Conservation (phyloP, 2,329 filamentous ascomycete species). For the Mycosphaerella sp. region DNA sequence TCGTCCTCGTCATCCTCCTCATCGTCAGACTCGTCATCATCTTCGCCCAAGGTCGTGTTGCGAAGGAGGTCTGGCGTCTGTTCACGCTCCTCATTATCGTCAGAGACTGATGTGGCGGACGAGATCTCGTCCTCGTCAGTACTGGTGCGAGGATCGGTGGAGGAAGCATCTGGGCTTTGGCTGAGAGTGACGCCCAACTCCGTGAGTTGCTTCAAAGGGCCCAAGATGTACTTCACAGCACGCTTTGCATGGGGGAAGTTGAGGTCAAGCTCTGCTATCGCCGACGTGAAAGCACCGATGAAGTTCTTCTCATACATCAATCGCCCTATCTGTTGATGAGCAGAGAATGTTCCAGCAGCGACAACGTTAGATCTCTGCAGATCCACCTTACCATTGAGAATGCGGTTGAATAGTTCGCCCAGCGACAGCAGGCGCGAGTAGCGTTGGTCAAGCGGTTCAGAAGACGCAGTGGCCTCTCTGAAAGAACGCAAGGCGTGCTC, state of each 20-base stretch:
- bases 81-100: conserved; percentile 60
- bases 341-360: conserved; percentile 33
- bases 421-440: conserved; percentile 84
- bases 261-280: conserved; percentile 90
- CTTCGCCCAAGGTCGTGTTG: conserved; percentile 85
- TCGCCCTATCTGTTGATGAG: conserved; percentile 77
- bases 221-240: conserved; percentile 92
- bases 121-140: conserved; percentile 77
- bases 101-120: conserved; percentile 81
- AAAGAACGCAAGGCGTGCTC: conserved; percentile 90
- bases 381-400: conserved; percentile 75
- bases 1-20: conserved; percentile 61
- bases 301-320: conserved; percentile 99
- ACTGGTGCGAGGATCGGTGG: conserved; percentile 55
- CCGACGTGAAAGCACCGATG: conserved; percentile 77
- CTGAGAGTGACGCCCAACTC: conserved; percentile 82
- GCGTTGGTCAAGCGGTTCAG: conserved; percentile 73
- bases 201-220: conserved; percentile 79
- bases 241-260: conserved; percentile 91
- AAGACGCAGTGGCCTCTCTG: conserved; percentile 74
- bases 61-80: conserved; percentile 96
- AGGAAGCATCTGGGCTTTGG: conserved; percentile 66
- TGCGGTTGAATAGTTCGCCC: conserved; percentile 85
- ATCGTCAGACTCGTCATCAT: conserved; percentile 70
- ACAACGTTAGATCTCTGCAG: conserved; percentile 33